These are phyloP conservation scores for Stramenopiles sp. DNA, from an alignment of 352 stramenopile species.

Conservation along the genomic window DNA sequence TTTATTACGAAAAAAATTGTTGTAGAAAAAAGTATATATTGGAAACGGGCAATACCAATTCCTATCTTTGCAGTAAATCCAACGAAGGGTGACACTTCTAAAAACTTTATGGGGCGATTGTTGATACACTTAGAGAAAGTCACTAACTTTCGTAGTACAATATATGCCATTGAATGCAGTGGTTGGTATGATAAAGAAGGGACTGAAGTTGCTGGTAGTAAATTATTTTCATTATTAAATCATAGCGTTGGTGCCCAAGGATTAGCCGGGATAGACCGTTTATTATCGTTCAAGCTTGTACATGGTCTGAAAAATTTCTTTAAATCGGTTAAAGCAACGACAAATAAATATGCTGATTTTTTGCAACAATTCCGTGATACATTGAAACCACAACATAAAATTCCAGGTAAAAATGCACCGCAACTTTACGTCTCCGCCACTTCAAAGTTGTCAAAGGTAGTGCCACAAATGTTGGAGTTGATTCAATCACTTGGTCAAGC, in stretches of 20 bases:
- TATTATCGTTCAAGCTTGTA: slow-evolving; percentile 64
- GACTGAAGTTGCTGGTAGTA: slow-evolving; percentile 59
- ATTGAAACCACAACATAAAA: slow-evolving; percentile 59
- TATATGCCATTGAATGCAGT: slow-evolving; percentile 67
- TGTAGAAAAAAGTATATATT: slow-evolving; percentile 60
- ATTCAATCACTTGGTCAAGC: slow-evolving; percentile 73
- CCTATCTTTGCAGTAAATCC: slow-evolving; percentile 53
- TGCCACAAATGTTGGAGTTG: slow-evolving; percentile 71
- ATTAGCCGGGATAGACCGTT: slow-evolving; percentile 63
- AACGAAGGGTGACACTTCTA: slow-evolving; percentile 20
- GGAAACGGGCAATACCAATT: slow-evolving; percentile 71
- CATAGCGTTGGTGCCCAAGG: slow-evolving; percentile 67
- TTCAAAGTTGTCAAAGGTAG: slow-evolving; percentile 79
- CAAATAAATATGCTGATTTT: slow-evolving; percentile 61
- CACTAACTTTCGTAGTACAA: slow-evolving; percentile 63
- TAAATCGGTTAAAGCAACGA: slow-evolving; percentile 65
- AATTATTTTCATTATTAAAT: slow-evolving; percentile 60
- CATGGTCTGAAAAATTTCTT: slow-evolving; percentile 76
- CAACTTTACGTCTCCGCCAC: slow-evolving; percentile 57
- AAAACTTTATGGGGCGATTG: slow-evolving; percentile 66
- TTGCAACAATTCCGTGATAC: slow-evolving; percentile 58
- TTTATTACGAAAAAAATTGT: slow-evolving; percentile 83
- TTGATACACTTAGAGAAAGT: slow-evolving; percentile 73
- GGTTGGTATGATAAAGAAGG: slow-evolving; percentile 67
- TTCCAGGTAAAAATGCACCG: slow-evolving; percentile 44